Percentiles rank a stretch among this genome's conserved stretches.
phyloP scores from a whole-genome alignment of 2,329 filamentous ascomycete genomes.

The Xylaria sp. region DNA sequence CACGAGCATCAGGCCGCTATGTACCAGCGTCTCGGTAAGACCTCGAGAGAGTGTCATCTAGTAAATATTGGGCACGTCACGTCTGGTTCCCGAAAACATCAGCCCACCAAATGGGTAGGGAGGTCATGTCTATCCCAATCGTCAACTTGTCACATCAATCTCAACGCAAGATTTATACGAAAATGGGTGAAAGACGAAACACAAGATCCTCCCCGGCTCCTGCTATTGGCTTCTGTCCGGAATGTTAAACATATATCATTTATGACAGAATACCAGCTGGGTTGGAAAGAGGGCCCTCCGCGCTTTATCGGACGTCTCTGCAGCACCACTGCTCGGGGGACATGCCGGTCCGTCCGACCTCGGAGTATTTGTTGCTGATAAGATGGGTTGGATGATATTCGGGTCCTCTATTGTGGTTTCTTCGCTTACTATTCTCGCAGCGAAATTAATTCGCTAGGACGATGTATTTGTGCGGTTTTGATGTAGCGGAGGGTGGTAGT shows the following conservation, averaged over 20 bases:
- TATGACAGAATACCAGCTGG: slow-evolving; percentile 8
- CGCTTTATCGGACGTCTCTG: background rate
- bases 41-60: background rate
- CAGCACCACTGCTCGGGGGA: background rate
- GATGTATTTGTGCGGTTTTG: background rate
- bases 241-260: background rate
- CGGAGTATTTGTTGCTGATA: background rate
- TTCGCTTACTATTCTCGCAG: too few species aligned
- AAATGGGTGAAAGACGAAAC: background rate
- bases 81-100: background rate
- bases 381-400: background rate
- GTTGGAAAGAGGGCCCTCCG: background rate
- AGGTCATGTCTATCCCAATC: too few species aligned
- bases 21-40: background rate
- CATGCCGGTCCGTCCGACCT: background rate
- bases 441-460: background rate
- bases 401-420: background rate
- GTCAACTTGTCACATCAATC: background rate
- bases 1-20: background rate
- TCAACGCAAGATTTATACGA: background rate
- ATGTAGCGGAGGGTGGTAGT: background rate
- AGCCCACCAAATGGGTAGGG: too few species aligned
- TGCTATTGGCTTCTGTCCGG: slow-evolving; percentile 3
- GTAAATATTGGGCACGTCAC: background rate
- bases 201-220: background rate